A percentile compares a stretch with the other conserved stretches of the same genome.
phyloP scores from a whole-genome alignment of 2,329 filamentous ascomycete species.

The Pseudocercospora cruenta region DNA sequence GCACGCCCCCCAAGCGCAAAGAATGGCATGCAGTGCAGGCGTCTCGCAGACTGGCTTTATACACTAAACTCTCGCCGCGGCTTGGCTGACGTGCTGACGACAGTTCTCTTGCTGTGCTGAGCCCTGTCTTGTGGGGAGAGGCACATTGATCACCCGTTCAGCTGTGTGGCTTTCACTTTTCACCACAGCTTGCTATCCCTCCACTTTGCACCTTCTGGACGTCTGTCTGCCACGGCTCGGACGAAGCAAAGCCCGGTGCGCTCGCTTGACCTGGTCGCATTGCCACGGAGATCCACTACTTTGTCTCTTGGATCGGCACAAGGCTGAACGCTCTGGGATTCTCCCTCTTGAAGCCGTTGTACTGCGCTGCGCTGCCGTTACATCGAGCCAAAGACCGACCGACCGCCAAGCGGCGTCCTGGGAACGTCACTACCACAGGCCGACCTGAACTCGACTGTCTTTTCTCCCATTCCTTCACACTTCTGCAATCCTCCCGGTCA shows the following conservation, averaged over 20 bases:
- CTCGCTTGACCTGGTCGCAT: slow-evolving; percentile 8
- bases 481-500: not conserved
- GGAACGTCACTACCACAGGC: not conserved
- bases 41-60: not conserved
- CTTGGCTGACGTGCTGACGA: slow-evolving; percentile 2
- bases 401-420: not conserved
- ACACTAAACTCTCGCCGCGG: not conserved
- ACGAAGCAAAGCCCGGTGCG: slow-evolving; percentile 1
- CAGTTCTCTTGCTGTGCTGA: not conserved
- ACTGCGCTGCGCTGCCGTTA: not conserved
- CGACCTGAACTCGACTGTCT: not conserved
- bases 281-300: slow-evolving; percentile 9
- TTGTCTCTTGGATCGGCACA: slow-evolving; percentile 7
- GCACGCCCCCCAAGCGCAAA: not conserved
- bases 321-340: slow-evolving; percentile 9
- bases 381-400: slow-evolving; percentile 6
- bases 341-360: not conserved
- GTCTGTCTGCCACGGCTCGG: not conserved
- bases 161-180: not conserved
- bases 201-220: not conserved
- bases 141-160: slow-evolving; percentile 2
- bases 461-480: not conserved
- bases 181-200: not conserved
- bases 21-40: not conserved
- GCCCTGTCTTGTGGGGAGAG: not conserved